These are phyloP conservation scores for Anthostomella pinea DNA, from an alignment of 2,329 filamentous ascomycete species.

Conservation along the genomic window DNA sequence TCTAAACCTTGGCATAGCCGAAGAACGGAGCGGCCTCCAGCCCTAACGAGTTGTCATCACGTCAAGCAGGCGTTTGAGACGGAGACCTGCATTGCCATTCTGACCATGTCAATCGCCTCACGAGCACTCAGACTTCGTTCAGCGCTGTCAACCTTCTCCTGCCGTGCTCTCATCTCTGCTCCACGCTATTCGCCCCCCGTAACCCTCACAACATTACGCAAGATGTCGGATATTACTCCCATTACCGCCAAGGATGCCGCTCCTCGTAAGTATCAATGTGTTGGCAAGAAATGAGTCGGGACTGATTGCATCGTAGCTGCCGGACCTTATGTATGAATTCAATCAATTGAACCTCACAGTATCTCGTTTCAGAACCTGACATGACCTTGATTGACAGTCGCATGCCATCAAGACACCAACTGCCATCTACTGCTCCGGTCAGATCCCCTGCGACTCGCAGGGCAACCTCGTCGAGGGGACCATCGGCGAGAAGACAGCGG, in stretches of 20 bases:
- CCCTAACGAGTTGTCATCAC: constrained; percentile 9
- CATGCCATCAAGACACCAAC: constrained; percentile 65
- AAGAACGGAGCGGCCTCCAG: constrained; percentile 15
- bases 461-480: constrained; percentile 56
- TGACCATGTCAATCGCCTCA: constrained; percentile 21
- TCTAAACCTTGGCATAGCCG: too few species aligned
- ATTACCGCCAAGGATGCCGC: constrained; percentile 60
- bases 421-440: constrained; percentile 66
- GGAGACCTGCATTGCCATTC: constrained; percentile 6
- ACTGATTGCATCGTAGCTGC: constrained; percentile 47
- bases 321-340: constrained; percentile 62
- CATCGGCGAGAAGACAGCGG: constrained; percentile 61
- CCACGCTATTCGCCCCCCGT: too few species aligned
- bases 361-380: too few species aligned
- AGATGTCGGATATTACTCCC: constrained; percentile 45
- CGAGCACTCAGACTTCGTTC: constrained; percentile 18
- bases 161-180: too few species aligned
- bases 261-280: constrained; percentile 50
- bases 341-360: too few species aligned
- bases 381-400: constrained; percentile 48
- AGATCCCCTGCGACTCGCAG: constrained; percentile 65
- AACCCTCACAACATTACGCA: constrained; percentile 35
- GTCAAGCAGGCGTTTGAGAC: constrained; percentile 5
- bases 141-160: too few species aligned
- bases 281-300: too few species aligned